Evolutionary conservation across 2,329 filamentous ascomycete species (phyloP).

Genomic region (Botryotinia narcissicola): DNA sequence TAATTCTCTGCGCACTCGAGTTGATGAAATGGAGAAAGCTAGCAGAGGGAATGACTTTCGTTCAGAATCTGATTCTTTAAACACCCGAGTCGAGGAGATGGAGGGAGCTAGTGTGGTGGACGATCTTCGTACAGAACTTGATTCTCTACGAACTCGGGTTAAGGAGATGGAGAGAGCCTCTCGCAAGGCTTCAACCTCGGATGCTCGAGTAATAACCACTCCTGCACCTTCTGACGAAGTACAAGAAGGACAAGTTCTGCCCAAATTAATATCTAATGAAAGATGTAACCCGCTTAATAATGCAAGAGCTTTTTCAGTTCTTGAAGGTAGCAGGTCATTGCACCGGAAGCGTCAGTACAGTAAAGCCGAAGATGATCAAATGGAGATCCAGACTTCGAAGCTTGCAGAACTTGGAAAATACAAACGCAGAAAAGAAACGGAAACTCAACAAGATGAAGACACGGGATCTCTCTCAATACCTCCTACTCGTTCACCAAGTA

Average conservation of each 20-base stretch:
- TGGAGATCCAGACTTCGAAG: background rate
- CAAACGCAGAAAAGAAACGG: background rate
- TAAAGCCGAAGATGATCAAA: background rate
- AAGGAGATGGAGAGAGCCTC: conserved; percentile 23
- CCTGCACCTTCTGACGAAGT: conserved; percentile 2
- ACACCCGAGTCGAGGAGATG: background rate
- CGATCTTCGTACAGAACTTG: no score
- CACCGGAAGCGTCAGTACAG: background rate
- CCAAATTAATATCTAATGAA: background rate
- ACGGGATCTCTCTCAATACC: background rate
- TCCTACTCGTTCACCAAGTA: background rate
- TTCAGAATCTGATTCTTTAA: no score
- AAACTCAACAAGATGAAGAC: background rate
- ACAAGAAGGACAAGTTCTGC: background rate
- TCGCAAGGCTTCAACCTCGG: background rate
- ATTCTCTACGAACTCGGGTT: no score
- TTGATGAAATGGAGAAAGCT: no score
- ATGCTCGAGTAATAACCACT: background rate
- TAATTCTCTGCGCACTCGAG: no score
- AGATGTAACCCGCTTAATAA: background rate
- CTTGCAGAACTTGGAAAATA: background rate
- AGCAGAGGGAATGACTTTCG: no score
- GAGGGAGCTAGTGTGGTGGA: conserved; percentile 21
- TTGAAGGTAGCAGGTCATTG: background rate
- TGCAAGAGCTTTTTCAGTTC: background rate